phyloP scores from a whole-genome alignment of 1,139 yeast species.

The Kodamaea sp. region DNA sequence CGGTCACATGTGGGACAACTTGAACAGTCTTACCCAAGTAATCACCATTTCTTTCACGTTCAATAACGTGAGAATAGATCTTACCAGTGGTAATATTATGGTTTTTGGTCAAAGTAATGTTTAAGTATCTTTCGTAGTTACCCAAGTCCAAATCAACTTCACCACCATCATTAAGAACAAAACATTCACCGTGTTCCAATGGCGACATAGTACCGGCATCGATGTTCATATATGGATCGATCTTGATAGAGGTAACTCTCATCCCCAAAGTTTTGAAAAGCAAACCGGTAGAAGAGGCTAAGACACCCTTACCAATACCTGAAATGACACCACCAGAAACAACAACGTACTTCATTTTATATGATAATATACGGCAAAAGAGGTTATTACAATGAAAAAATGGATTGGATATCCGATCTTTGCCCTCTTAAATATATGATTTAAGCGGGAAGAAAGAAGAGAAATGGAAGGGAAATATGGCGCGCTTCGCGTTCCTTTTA shows the following conservation, averaged over 20 bases:
- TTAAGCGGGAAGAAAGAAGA: conserved; percentile 49
- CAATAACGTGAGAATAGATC: conserved; percentile 89
- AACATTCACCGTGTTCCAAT: conserved; percentile 97
- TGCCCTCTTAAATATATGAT: conserved; percentile 46
- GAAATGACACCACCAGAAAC: conserved; percentile 99
- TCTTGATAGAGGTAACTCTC: conserved; percentile 94
- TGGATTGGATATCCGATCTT: conserved; percentile 13
- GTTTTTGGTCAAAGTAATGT: conserved; percentile 86
- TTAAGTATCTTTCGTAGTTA: conserved; percentile 93
- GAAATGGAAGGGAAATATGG: conserved; percentile 9
- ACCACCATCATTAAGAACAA: conserved; percentile 97
- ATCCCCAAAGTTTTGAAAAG: conserved; percentile 89
- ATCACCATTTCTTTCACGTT: conserved; percentile 94
- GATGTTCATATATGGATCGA: conserved; percentile 97
- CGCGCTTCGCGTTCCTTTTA: conserved; percentile 12
- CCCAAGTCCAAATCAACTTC: conserved; percentile 98
- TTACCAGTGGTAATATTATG: conserved; percentile 98
- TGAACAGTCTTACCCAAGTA: conserved; percentile 99
- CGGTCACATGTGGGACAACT: conserved; percentile 96
- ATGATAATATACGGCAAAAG: conserved; percentile 1
- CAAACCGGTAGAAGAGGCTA: conserved; percentile 96
- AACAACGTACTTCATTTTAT: conserved; percentile 90
- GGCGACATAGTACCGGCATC: conserved; percentile 99
- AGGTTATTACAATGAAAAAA: conserved; percentile 8
- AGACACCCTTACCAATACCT: conserved; percentile 98